phyloP scores from a whole-genome alignment of 805 yeast genomes.

The Groenewaldozyma salmanticensis region DNA sequence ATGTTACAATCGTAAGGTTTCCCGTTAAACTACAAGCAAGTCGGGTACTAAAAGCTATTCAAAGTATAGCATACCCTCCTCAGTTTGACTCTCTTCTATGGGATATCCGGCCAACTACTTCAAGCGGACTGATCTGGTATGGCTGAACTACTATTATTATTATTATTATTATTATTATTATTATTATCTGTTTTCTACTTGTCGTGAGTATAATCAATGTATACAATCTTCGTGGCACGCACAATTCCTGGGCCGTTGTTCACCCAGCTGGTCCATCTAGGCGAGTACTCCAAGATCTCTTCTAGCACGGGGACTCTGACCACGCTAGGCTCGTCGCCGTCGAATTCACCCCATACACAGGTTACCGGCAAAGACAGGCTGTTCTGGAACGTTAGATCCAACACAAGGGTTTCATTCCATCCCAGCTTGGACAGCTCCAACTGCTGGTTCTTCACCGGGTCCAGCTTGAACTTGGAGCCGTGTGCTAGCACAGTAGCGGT shows the following conservation, averaged over 20 bases:
- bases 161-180: too few species aligned
- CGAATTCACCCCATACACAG: conserved; percentile 76
- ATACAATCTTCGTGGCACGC: conserved; percentile 36
- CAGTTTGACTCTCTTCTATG: too few species aligned
- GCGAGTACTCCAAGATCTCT: conserved; percentile 60
- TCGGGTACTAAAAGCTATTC: too few species aligned
- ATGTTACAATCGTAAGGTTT: neutral
- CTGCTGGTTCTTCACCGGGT: conserved; percentile 48
- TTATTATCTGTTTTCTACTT: too few species aligned
- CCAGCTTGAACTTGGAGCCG: conserved; percentile 24
- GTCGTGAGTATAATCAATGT: neutral
- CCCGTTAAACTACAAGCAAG: too few species aligned
- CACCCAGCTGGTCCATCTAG: conserved; percentile 53
- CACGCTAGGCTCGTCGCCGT: conserved; percentile 13
- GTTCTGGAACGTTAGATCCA: conserved; percentile 26
- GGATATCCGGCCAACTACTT: too few species aligned
- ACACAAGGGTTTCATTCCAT: conserved; percentile 44
- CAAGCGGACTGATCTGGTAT: neutral
- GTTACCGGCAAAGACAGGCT: conserved; percentile 37
- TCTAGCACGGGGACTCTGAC: conserved; percentile 56
- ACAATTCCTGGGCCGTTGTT: conserved; percentile 61
- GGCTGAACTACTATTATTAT: too few species aligned
- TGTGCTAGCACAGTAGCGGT: conserved; percentile 22
- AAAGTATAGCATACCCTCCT: too few species aligned
- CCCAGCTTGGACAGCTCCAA: conserved; percentile 48